Base-by-base conservation (phyloP, 495 filamentous ascomycete species). In the Paragyromitra xinjiangensis region DNA sequence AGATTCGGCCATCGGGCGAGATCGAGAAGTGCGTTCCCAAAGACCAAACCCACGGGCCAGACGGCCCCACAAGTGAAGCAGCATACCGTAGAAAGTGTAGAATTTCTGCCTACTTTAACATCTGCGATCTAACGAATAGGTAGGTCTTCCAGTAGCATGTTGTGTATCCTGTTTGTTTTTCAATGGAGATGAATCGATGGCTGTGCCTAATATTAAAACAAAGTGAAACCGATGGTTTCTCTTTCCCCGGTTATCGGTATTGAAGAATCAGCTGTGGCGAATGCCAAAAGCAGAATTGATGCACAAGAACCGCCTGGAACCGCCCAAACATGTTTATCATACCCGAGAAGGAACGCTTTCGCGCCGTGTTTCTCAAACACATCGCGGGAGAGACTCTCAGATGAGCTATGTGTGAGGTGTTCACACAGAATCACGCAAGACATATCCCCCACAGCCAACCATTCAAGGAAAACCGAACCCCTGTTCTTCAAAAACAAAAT, bases 361-460 rank as follows among this genome's bases (percentile, higher is more conserved):
- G 29, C 29, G 29, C 50, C 7, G 16, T 53, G 50, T 53, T 24
- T 53, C 16, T 22, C 16, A 9, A 12, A 53, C 50, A 53, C 50
- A 53, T 61, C 56, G 29, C 29, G 6, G 56, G 29, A 26, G 5
- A 26, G n/a, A 8, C 3, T 22, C 29, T 4, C 29, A 61, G 56
- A 61, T 61, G 56, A 39, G 56, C 5, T 61, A 16, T 71, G 29
- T 34, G 29, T 34, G 69, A 71, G 56, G 56, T 71, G 69, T 63
- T 71, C 42, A 56, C 16, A 34, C 4, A 34, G 29, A 3, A 34
- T 34, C 29, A 34, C 29, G 29, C 29, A 16, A 51, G 44, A 55
- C 19, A 69, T 2, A 16, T 19, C 24, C 22, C 53, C 29, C 3
- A 29, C 29, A 34, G 29, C 29, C 29, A 34, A 34, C 29, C 29